A percentile compares a stretch with the other conserved stretches of the same genome.
phyloP scores from a whole-genome alignment of 176 grass and related monocot species.

The Triticum turgidum region DNA sequence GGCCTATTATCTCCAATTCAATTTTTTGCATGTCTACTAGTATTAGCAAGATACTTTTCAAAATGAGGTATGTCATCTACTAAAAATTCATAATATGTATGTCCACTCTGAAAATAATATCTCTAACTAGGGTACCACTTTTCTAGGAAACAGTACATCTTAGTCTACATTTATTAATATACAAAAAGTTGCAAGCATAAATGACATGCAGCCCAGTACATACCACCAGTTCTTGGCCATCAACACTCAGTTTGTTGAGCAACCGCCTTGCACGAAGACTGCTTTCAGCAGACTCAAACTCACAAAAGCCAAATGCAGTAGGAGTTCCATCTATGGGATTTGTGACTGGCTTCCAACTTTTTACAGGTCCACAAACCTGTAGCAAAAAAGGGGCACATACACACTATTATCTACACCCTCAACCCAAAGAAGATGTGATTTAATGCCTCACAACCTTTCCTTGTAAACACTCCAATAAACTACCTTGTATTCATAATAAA shows the following conservation, averaged over 20 bases:
- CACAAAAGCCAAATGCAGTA: constrained; percentile 83
- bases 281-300: constrained; percentile 87
- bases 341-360: constrained; percentile 75
- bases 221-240: constrained; percentile 91
- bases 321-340: constrained; percentile 69
- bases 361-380: constrained; percentile 80
- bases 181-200: neutral
- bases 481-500: neutral
- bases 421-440: neutral
- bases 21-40: neutral
- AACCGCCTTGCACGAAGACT: constrained; percentile 69
- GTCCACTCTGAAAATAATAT: neutral
- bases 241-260: constrained; percentile 77
- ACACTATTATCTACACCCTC: neutral
- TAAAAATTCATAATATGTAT: neutral
- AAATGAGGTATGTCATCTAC: neutral
- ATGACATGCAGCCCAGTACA: neutral
- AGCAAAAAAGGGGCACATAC: constrained; percentile 4
- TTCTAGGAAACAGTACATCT: neutral
- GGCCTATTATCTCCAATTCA: neutral
- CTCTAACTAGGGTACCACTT: neutral
- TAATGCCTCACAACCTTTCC: neutral
- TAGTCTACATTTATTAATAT: neutral
- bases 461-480: neutral
- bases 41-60: neutral